phyloP scores from a whole-genome alignment of 1,284 basidiomycete species.

The Gymnopus androsaceus region DNA sequence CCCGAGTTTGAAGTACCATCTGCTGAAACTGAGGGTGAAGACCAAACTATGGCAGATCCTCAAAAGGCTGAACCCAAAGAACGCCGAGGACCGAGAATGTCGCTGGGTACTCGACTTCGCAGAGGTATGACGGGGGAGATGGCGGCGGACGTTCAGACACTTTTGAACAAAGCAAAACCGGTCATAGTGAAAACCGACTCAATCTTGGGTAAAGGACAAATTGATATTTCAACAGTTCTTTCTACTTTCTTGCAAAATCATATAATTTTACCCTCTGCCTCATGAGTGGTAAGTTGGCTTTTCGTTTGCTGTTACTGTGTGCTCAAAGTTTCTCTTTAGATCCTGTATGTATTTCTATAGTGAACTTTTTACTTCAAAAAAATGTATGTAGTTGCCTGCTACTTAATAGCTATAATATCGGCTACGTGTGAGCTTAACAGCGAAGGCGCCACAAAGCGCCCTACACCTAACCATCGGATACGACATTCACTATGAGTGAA shows the following conservation, averaged over 20 bases:
- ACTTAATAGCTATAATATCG: too few relatives aligned
- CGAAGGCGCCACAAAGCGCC: too few relatives aligned
- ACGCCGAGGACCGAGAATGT: conserved; percentile 44
- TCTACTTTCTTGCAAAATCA: conserved; percentile 66
- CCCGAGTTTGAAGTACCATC: conserved; percentile 57
- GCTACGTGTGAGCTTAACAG: too few relatives aligned
- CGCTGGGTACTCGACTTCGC: conserved; percentile 64
- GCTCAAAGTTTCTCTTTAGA: background rate
- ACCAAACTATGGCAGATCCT: conserved; percentile 39
- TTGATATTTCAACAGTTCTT: conserved; percentile 62
- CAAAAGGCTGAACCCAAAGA: conserved; percentile 44
- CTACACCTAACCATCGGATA: too few relatives aligned
- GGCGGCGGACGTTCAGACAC: conserved; percentile 66
- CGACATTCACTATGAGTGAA: too few relatives aligned
- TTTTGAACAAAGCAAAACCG: conserved; percentile 66
- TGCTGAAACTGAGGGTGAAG: conserved; percentile 45
- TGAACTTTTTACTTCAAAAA: background rate
- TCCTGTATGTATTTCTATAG: background rate
- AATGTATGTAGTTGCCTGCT: too few relatives aligned
- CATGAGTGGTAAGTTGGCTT: conserved; percentile 4
- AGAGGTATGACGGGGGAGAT: conserved; percentile 79
- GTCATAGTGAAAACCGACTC: conserved; percentile 56
- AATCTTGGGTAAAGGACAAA: conserved; percentile 40
- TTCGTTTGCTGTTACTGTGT: background rate
- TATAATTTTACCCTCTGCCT: conserved; percentile 34